Base-by-base conservation (phyloP, 2,329 filamentous ascomycete genomes). In the Aurifilum marmelostoma region DNA sequence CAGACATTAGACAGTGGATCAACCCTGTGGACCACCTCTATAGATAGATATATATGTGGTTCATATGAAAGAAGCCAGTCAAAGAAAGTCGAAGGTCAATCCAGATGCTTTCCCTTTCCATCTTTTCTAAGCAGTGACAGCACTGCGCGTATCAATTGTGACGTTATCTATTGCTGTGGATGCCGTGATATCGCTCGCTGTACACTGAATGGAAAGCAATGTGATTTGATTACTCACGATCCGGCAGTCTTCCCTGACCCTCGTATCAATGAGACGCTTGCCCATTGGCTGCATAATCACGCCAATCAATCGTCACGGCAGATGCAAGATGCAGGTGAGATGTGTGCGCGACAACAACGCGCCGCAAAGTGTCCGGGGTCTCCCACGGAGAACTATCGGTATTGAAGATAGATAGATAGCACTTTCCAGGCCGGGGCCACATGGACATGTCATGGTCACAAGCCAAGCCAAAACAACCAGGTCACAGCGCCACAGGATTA, bases 381-480 rank as follows among this genome's bases (percentile, higher is more conserved):
- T 37, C 16, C 8, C 56, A 32, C 56, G 56, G 56, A 59, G 56
- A 59, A 59, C 56, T 59, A 32, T 59, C 56, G 56, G 56, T n/a
- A 56, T 56, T 29, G 2, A 56, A 56, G 52, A 56, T 56, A 56
- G 14, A 34, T 27, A 56, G 43, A n/a, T n/a, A n/a, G n/a, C n/a
- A n/a, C n/a, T n/a, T n/a, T n/a, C 32, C 32, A 18, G 56, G 32
- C 21, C 43, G 43, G 43, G n/a, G n/a, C 43, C 41, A 4, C 43
- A 47, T 47, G 18, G 21, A n/a, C 21, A 18, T 21, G 21, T 34
- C 56, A 37, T 37, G 24, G 32, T 37, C 56, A 59, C 29, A 27
- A 58, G 29, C 16, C 54, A 58, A 29, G 54, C 54, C 43, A 47
- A 47, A 34, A 4, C 4, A 34, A 34, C 34, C 18, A 21, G 43